Evolutionary conservation across 2,329 filamentous ascomycete genomes (phyloP), one percentile per base, ranked within the genome.

Genomic region (Phaeosphaeria sp.): DNA sequence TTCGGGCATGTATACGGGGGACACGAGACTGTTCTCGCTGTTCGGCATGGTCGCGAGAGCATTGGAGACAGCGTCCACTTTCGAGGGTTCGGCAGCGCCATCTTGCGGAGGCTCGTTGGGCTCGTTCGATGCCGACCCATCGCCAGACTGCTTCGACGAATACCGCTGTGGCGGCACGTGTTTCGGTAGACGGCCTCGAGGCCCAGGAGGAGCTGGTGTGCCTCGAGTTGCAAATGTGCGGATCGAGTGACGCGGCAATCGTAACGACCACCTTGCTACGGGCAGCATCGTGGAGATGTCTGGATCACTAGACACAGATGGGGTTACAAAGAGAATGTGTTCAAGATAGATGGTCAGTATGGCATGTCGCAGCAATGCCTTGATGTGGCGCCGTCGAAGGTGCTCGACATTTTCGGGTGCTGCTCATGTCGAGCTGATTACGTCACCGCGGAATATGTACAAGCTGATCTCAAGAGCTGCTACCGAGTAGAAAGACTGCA

Each of bases 1-100:
- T 73, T 87, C 82, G 15, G 86, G 85, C 24, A 89, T 84, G 63
- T 87, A 78, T 2, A 89, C 86, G 9, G 87, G 85, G 7, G 86
- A 80, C 40, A 88, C 75, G 22, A 89, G 82, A 33, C 79, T 83
- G 44, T 82, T 79, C 8, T 83, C 74, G 43, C 79, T 75, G 49
- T 72, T 68, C 13, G 76, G 68, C 4, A 68, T 71, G 11, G 81
- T 73, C 45, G 80, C 77, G 49, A 86, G 78, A 6, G 79, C 76
- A 36, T 76, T 72, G 27, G 81, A 78, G 21, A 82, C 76, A 47
- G 80, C 77, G 57, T 82, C 75, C 13, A 77, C 68, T 59, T 70
- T 74, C n/a, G 75, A 73, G 9, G 67, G 59, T 47, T 70, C 61
- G 18, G 45, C 55, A 2, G 61, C 48, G 20, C 61, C 51, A 17